Evolutionary conservation across 2,329 filamentous ascomycete genomes (phyloP), one percentile per base, ranked within the genome.

Genomic region (Arthrobotrys conoides): DNA sequence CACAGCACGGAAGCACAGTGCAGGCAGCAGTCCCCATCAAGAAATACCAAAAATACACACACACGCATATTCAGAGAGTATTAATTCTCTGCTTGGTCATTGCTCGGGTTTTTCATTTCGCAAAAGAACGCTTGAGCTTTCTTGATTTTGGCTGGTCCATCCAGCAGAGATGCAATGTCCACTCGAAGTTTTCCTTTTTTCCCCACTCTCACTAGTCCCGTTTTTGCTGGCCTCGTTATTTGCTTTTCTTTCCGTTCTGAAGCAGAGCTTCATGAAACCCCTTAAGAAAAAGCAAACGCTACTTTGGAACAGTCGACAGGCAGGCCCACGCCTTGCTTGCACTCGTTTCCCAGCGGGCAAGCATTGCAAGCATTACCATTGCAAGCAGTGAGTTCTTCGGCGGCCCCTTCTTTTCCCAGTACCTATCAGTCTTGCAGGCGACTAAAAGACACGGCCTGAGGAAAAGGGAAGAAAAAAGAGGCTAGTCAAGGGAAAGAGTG

Each of bases 91-190:
- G 64, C 33, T 61, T 69, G 71, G 64, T 69, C 46, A 69, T 68
- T 65, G 61, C 68, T 78, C 75, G 75, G 75, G 75, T 78, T 78
- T 72, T 78, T 78, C 75, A 78, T 78, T 78, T 78, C 75, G 67
- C 72, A 53, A 65, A 78, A 61, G 68, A 53, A 61, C 75, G 68
- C 75, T 71, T 78, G 68, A 72, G 63, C 68, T 71, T 68, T 78
- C 65, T 78, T 78, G 75, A 64, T 72, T 78, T 59, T 78, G 75
- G 75, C 68, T 72, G 75, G 75, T 78, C 75, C 68, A 78, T 71
- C 75, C 72, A 36, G 66, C 46, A 66, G 53, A 63, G 49, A 38
- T 59, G 67, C 51, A 78, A 72, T 72, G 67, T 72, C 75, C 68
- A 72, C 75, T 78, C 36, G 53, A 55, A 5, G 51, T 72, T 69